Conservation (phyloP, 140 eudicot genomes). For the Cichorium intybus region DNA sequence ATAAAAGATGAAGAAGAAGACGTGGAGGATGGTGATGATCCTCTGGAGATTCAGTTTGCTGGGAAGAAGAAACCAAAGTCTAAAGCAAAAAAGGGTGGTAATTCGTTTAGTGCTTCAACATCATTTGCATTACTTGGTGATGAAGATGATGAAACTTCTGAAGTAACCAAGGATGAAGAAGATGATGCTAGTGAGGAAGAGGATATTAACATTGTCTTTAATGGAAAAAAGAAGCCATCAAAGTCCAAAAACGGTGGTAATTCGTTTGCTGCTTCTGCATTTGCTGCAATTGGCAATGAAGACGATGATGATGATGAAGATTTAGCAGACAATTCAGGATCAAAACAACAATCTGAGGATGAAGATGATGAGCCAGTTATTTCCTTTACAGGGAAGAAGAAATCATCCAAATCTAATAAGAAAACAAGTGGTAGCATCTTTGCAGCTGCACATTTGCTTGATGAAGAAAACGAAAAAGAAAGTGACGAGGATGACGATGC, state of each 20-base stretch:
- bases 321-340: slow-evolving; percentile 16
- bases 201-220: slow-evolving; percentile 29
- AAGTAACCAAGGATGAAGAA: slow-evolving; percentile 26
- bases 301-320: slow-evolving; percentile 45
- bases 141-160: slow-evolving; percentile 37
- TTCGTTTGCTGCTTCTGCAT: slow-evolving; percentile 37
- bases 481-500: slow-evolving; percentile 37
- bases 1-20: slow-evolving; percentile 42
- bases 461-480: slow-evolving; percentile 29
- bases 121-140: slow-evolving; percentile 73
- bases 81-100: slow-evolving; percentile 40
- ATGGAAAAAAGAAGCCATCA: slow-evolving; percentile 56
- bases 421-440: slow-evolving; percentile 40
- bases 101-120: slow-evolving; percentile 40
- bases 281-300: slow-evolving; percentile 45
- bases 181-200: slow-evolving; percentile 44
- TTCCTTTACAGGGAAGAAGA: slow-evolving; percentile 69
- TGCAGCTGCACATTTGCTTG: slow-evolving; percentile 36
- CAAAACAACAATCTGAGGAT: slow-evolving; percentile 33
- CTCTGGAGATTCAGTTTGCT: slow-evolving; percentile 19
- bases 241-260: slow-evolving; percentile 47
- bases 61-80: slow-evolving; percentile 56
- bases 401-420: slow-evolving; percentile 59
- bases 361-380: slow-evolving; percentile 48
- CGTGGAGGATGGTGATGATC: slow-evolving; percentile 11